Evolutionary conservation across 306 rosid genomes (phyloP), one percentile per base, ranked within the genome.

Genomic region (Trifolium dubium): DNA sequence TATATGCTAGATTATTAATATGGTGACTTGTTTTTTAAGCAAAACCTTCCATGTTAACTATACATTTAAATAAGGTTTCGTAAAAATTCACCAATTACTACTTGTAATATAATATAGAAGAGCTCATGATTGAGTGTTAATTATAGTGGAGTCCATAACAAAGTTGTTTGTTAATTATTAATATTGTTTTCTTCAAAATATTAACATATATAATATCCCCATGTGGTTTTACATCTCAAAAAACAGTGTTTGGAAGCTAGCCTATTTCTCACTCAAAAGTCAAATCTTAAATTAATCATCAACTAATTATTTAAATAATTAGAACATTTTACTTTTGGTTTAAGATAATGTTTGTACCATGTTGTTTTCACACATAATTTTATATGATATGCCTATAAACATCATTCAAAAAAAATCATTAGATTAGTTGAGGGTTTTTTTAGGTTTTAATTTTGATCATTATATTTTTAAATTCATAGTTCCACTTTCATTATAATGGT

Each of bases 71-170:
- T 39, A 39, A 39, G 50, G 17, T 39, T 40, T 40, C 50, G n/a
- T 64, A 64, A 23, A 39, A 5, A 64, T 34, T 37, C 49, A 63
- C 68, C 8, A n/a, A 32, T 7, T 31, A 60, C 59, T 53, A 60
- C 7, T 63, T 17, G 3, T 3, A 54, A 63, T 40, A 40, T 19
- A 64, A 4, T 63, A 35, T n/a, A 39, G 8, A 46, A 73, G 17
- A 76, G 29, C 74, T 80, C 70, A 60, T 73, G 83, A 85, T 82
- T 82, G 75, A 68, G 59, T 67, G 56, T 56, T n/a, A n/a, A n/a
- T n/a, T 35, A 30, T 12, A n/a, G 79, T 68, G 60, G 61, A 68
- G 67, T 73, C 23, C 8, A 56, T 13, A 73, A 12, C 43, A 47
- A 2, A 53, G 15, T 23, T 43, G 5, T 35, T 37, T 37, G 6